Conservation (phyloP, 75 land plant genomes). For the Pinus albicaulis region DNA sequence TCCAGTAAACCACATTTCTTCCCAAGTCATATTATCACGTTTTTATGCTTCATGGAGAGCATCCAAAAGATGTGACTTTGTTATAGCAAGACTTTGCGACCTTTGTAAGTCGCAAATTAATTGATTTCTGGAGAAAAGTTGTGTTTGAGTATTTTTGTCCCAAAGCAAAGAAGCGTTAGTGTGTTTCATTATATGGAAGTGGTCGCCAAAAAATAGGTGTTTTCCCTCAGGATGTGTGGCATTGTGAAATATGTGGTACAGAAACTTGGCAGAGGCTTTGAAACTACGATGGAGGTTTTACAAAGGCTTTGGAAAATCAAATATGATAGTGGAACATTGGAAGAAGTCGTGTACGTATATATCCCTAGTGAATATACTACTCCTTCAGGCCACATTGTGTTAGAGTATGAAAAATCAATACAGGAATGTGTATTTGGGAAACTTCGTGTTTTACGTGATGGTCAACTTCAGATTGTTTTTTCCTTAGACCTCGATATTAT, state of each 20-base stretch:
- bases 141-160: constrained; percentile 86
- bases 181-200: constrained; percentile 90
- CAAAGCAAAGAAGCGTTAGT: constrained; percentile 88
- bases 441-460: constrained; percentile 92
- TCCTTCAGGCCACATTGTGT: constrained; percentile 78
- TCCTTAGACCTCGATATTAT: constrained; percentile 83
- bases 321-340: constrained; percentile 88
- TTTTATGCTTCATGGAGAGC: no score
- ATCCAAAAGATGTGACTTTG: background rate
- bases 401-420: constrained; percentile 90
- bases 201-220: constrained; percentile 87
- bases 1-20: no score
- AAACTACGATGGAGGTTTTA: constrained; percentile 90
- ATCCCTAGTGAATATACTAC: constrained; percentile 80
- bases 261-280: constrained; percentile 95
- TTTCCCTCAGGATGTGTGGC: constrained; percentile 98
- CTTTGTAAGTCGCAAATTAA: background rate
- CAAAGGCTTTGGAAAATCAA: constrained; percentile 92
- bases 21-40: no score
- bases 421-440: constrained; percentile 97
- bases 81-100: no score
- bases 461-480: constrained; percentile 83
- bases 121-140: constrained; percentile 90
- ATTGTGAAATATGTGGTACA: constrained; percentile 94
- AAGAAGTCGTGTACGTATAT: constrained; percentile 87